phyloP scores from a whole-genome alignment of 139 green algal genomes.

The Picochlorum sp. region DNA sequence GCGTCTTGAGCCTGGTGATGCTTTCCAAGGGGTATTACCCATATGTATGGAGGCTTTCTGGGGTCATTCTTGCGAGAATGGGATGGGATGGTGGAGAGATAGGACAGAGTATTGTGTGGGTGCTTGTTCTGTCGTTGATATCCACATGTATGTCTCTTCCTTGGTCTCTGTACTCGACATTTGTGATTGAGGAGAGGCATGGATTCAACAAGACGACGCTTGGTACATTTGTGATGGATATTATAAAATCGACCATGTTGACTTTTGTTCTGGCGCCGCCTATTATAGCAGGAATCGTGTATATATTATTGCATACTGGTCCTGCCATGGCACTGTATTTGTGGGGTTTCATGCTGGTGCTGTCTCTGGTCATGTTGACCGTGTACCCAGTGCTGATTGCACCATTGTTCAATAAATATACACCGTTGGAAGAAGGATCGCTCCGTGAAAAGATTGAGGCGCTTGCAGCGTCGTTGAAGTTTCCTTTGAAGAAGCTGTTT shows the following conservation, averaged over 20 bases:
- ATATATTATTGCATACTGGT: conserved; percentile 51
- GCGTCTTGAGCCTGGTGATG: conserved; percentile 14
- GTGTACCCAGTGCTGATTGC: conserved; percentile 52
- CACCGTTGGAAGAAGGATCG: conserved; percentile 27
- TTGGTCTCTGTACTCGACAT: conserved; percentile 70
- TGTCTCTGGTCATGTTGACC: conserved; percentile 67
- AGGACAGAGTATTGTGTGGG: conserved; percentile 19
- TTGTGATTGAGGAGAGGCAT: conserved; percentile 68
- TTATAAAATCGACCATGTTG: conserved; percentile 50
- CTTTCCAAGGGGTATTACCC: conserved; percentile 24
- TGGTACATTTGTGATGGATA: conserved; percentile 60
- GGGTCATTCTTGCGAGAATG: background rate
- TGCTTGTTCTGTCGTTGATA: conserved; percentile 41
- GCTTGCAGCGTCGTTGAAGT: conserved; percentile 55
- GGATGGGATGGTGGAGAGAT: background rate
- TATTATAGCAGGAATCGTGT: conserved; percentile 54
- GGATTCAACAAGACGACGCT: conserved; percentile 87
- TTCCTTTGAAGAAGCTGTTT: conserved; percentile 76
- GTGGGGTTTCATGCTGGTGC: conserved; percentile 70
- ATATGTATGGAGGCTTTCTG: conserved; percentile 14
- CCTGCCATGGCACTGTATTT: conserved; percentile 65
- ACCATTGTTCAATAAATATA: conserved; percentile 74
- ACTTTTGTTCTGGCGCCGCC: conserved; percentile 57
- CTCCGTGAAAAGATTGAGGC: conserved; percentile 56
- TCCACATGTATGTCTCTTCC: conserved; percentile 60